Percentiles rank a stretch among this genome's conserved stretches.
phyloP scores from a whole-genome alignment of 495 filamentous ascomycete genomes.

The Pseudotulostoma volvatum region DNA sequence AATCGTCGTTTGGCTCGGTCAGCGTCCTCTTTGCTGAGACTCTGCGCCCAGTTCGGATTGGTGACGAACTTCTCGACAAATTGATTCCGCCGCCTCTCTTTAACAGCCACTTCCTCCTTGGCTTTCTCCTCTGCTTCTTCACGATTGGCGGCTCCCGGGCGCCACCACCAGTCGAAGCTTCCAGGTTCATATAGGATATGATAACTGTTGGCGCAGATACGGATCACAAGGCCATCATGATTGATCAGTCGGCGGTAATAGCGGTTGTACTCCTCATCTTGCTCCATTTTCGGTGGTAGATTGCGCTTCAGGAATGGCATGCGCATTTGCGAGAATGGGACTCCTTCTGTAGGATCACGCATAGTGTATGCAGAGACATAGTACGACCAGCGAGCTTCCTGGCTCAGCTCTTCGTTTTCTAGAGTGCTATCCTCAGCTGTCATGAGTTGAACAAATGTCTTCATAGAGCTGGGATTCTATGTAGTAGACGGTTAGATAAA shows the following conservation, averaged over 20 bases:
- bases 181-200: conserved; percentile 60
- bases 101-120: conserved; percentile 28
- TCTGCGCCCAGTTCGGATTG: conserved; percentile 63
- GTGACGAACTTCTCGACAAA: conserved; percentile 58
- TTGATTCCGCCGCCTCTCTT: conserved; percentile 40
- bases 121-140: conserved; percentile 31
- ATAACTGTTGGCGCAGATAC: conserved; percentile 69
- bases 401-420: conserved; percentile 40
- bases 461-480: conserved; percentile 39
- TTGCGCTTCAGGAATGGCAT: conserved; percentile 60
- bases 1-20: conserved; percentile 50
- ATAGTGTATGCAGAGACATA: conserved; percentile 85
- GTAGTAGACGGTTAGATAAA: conserved; percentile 9
- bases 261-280: conserved; percentile 32
- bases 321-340: conserved; percentile 45
- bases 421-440: conserved; percentile 71
- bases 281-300: conserved; percentile 39
- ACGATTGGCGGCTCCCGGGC: conserved; percentile 13
- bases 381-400: conserved; percentile 63
- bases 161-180: conserved; percentile 46
- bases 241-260: conserved; percentile 39
- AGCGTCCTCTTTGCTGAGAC: conserved; percentile 51
- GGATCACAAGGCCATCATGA: conserved; percentile 58
- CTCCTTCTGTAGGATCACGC: conserved; percentile 76
- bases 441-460: conserved; percentile 51